Conservation (phyloP, 192 early-diverging fungal species). For the Linnemannia exigua region DNA sequence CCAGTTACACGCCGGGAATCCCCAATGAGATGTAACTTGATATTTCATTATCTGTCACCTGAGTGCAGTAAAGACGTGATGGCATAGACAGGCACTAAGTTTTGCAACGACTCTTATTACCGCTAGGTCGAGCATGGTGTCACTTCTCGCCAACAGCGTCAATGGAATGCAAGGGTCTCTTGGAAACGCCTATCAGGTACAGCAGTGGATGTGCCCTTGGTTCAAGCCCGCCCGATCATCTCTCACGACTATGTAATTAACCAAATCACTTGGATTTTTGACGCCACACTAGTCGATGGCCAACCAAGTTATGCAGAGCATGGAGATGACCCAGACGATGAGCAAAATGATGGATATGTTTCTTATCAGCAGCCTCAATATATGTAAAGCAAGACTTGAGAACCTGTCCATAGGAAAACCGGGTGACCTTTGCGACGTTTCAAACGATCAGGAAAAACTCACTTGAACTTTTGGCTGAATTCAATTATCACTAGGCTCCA, state of each 20-base stretch:
- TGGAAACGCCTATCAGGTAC: conserved; percentile 47
- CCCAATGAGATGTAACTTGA: conserved; percentile 27
- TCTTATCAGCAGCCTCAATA: conserved; percentile 50
- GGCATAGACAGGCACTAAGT: too few species aligned
- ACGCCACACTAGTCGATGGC: conserved; percentile 37
- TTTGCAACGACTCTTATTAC: too few species aligned
- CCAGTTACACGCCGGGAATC: background rate
- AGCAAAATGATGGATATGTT: conserved; percentile 58
- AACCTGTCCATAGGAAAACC: background rate
- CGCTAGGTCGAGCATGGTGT: conserved; percentile 34
- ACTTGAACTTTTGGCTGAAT: background rate
- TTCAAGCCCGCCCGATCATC: background rate
- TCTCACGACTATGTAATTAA: background rate
- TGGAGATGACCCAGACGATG: conserved; percentile 62
- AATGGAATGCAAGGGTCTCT: conserved; percentile 45
- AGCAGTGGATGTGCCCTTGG: background rate
- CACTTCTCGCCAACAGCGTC: conserved; percentile 31
- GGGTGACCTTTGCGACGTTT: background rate
- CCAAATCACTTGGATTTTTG: background rate
- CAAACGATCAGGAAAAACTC: background rate
- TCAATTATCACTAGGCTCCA: conserved; percentile 13
- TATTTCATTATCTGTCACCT: too few species aligned
- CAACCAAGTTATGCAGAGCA: conserved; percentile 49
- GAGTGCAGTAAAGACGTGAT: background rate
- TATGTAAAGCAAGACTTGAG: conserved; percentile 27